Evolutionary conservation across 2,329 filamentous ascomycete species (phyloP).

Genomic region (Colletotrichum ledebouriae): DNA sequence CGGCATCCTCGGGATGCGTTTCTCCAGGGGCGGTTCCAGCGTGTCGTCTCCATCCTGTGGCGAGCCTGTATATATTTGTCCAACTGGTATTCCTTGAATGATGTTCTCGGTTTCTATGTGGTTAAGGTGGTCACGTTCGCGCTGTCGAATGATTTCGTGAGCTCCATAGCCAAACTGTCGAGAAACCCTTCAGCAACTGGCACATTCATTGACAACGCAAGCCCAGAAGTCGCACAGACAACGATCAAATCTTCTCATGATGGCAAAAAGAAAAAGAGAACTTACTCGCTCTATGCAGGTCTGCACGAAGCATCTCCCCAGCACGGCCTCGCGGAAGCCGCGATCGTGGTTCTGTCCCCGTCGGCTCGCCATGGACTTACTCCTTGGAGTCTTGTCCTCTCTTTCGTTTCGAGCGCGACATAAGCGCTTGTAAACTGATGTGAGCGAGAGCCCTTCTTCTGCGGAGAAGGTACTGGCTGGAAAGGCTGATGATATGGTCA

Average conservation of each 20-base stretch:
- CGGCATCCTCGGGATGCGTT: constrained; percentile 48
- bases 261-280: constrained; percentile 3
- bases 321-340: constrained; percentile 46
- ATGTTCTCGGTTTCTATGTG: constrained; percentile 34
- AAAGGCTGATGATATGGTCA: constrained; percentile 1
- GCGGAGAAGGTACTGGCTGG: constrained; percentile 1
- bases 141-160: constrained; percentile 51
- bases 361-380: constrained; percentile 40
- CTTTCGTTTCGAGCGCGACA: constrained; percentile 39
- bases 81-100: constrained; percentile 33
- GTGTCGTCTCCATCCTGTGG: constrained; percentile 7
- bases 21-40: constrained; percentile 30
- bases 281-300: constrained; percentile 54
- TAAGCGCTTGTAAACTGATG: constrained; percentile 19
- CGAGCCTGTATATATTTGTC: constrained; percentile 32
- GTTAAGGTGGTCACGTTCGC: constrained; percentile 50
- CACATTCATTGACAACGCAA: not conserved
- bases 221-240: not conserved
- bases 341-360: constrained; percentile 29
- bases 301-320: constrained; percentile 55
- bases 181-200: constrained; percentile 13
- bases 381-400: constrained; percentile 37
- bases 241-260: too few relatives aligned
- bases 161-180: constrained; percentile 55
- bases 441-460: not conserved